These are phyloP conservation scores for Nemania diffusa DNA, from an alignment of 2,329 filamentous ascomycete genomes.

Conservation along the genomic window DNA sequence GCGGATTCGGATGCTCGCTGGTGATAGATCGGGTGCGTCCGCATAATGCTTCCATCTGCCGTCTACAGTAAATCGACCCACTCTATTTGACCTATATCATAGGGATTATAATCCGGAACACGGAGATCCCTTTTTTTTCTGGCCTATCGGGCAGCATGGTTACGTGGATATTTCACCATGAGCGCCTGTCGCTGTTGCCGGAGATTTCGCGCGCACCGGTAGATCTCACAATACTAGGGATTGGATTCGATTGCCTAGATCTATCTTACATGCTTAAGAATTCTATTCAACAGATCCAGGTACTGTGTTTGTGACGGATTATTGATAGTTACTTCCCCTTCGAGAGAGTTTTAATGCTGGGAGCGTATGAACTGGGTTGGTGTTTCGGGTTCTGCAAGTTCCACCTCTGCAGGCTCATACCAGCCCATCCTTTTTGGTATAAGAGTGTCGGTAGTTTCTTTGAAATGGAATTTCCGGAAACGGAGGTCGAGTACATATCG, in stretches of 20 bases:
- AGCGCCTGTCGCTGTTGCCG: not conserved
- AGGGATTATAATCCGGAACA: not conserved
- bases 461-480: not conserved
- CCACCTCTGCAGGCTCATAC: not conserved
- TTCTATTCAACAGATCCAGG: not conserved
- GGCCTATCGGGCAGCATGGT: not conserved
- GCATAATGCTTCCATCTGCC: not conserved
- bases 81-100: not conserved
- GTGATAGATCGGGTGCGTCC: no score
- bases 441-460: not conserved
- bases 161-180: not conserved
- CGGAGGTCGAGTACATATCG: not conserved
- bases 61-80: not conserved
- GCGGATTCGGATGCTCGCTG: no score
- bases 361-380: not conserved
- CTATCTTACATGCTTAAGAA: not conserved
- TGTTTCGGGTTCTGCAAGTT: not conserved
- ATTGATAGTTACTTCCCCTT: not conserved
- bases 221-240: slow-evolving; percentile 7
- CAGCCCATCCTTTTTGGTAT: not conserved
- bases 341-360: not conserved
- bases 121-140: not conserved
- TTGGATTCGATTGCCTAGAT: not conserved
- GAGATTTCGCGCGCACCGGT: not conserved
- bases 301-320: not conserved